Evolutionary conservation across 306 rosid genomes (phyloP).

Genomic region (Castanea sativa): DNA sequence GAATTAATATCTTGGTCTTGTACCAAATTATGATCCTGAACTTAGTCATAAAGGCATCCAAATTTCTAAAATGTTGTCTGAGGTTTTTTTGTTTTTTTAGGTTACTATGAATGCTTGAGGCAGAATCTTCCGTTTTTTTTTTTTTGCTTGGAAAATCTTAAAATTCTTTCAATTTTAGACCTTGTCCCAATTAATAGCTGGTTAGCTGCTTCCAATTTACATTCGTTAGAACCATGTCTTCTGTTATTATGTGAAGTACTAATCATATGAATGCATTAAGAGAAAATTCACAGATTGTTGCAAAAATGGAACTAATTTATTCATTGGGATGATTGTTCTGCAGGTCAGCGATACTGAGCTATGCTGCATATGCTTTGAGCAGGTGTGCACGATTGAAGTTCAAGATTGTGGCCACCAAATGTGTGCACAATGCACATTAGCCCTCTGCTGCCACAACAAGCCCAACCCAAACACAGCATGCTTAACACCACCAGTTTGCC

Average conservation of each 20-base stretch:
- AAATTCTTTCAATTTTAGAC: background rate
- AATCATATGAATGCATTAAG: background rate
- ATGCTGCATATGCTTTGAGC: conserved; percentile 98
- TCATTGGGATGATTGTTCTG: conserved; percentile 23
- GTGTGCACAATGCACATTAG: conserved; percentile 95
- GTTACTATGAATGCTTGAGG: background rate
- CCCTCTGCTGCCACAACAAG: conserved; percentile 92
- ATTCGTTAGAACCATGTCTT: background rate
- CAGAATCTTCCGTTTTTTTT: background rate
- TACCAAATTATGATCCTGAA: too few species aligned
- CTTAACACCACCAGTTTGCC: conserved; percentile 78
- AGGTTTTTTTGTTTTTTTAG: background rate
- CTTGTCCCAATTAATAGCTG: background rate
- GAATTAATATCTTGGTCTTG: too few species aligned
- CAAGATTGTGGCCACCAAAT: conserved; percentile 88
- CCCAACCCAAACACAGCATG: conserved; percentile 71
- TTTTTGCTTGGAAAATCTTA: background rate
- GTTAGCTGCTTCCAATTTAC: background rate
- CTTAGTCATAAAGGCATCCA: too few species aligned
- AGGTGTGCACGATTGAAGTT: conserved; percentile 78
- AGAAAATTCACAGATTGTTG: background rate
- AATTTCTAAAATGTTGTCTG: too few species aligned
- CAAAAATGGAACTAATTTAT: conserved; percentile 8
- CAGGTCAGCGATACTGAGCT: conserved; percentile 80
- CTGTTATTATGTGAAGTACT: too few species aligned